Base-by-base conservation (phyloP, 805 yeast species). In the Crinitomyces ghanaensis region DNA sequence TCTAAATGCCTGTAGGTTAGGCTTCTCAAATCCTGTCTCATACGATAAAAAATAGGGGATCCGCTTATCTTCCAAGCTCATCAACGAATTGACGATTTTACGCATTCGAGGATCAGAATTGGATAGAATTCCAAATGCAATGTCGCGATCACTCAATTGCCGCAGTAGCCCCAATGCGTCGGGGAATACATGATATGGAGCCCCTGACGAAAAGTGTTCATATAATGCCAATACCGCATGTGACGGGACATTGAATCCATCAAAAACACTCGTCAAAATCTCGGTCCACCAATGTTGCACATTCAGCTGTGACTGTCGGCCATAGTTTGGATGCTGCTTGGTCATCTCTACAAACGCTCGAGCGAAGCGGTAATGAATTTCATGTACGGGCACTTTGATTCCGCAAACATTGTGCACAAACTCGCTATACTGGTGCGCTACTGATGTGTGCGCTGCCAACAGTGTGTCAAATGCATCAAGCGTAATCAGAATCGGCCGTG, bases 391-490 rank as follows among this genome's bases (percentile, higher is more conserved):
- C 6, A 36, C 29, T 5, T 14, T 20, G 4, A 44, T 32, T 6
- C 45, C 48, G 29, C 35, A 23, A 12, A 19, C 22, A 7, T 20
- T 15, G 6, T n/a, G n/a, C n/a, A 30, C 36, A 14, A 27, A 28
- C 16, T 32, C 35, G 18, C 30, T 36, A 33, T 44, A 44, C 21
- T 44, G 48, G 16, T 34, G 11, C 12, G 31, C 37, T 2, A 43
- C 45, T 4, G 41, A 26, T 6, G 38, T 37, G 12, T 26, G 18
- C 4, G 48, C 47, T 2, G 35, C 28, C 30, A 40, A 44, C 3
- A 44, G 15, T 1, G 48, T 44, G 2, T 40, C 46, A 31, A 42
- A 44, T n/a, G 41, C 48, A 32, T 44, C 48, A 26, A 44, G 41
- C 3, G 46, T 41, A n/a, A 43, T 28, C 21, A 43, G 18, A 6